Conservation (phyloP, 345 rosid species). For the Cardamine occulta region DNA sequence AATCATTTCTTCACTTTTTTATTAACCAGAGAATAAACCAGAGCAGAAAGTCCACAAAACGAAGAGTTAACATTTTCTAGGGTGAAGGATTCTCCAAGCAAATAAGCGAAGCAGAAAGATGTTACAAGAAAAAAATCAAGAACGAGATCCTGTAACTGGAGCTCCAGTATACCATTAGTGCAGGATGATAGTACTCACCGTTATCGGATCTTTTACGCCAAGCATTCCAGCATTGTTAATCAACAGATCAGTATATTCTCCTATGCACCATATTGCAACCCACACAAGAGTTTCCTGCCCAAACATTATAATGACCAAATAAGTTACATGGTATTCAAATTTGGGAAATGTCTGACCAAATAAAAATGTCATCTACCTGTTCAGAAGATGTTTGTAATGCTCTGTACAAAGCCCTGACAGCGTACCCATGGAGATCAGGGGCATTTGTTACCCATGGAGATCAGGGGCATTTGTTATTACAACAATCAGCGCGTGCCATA, state of each 20-base stretch:
- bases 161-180: conserved; percentile 20
- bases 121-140: conserved; percentile 4
- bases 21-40: conserved; percentile 16
- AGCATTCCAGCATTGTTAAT: conserved; percentile 85
- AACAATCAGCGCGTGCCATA: conserved; percentile 89
- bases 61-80: conserved; percentile 15
- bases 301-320: conserved; percentile 44
- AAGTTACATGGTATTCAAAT: conserved; percentile 35
- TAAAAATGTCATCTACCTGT: not conserved
- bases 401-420: conserved; percentile 84
- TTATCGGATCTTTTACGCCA: conserved; percentile 76
- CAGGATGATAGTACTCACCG: conserved; percentile 62
- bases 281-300: conserved; percentile 91
- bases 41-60: conserved; percentile 1
- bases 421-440: conserved; percentile 94
- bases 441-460: conserved; percentile 98
- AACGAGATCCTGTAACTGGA: not conserved
- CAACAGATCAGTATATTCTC: conserved; percentile 95
- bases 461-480: conserved; percentile 94
- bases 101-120: conserved; percentile 13
- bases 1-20: conserved; percentile 23
- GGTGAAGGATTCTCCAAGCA: conserved; percentile 14
- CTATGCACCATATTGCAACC: conserved; percentile 97
- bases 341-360: conserved; percentile 27
- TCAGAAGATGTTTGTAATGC: conserved; percentile 73